Evolutionary conservation across 495 filamentous ascomycete species (phyloP), one percentile per base, ranked within the genome.

Genomic region (Aspergillus campestris): DNA sequence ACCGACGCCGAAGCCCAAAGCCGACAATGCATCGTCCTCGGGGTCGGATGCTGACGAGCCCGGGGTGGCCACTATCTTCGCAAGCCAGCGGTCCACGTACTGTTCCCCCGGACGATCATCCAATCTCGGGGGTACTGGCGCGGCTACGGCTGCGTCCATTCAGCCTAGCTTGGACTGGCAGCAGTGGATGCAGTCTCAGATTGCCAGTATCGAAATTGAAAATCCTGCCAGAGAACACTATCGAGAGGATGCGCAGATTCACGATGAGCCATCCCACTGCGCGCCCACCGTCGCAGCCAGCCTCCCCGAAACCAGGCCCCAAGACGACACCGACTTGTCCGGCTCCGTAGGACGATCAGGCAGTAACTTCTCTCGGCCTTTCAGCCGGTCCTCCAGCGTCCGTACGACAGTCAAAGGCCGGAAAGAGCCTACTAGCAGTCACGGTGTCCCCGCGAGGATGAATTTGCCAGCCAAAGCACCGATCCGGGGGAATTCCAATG

Each of bases 171-270:
- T 57, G 3, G 71, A 74, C 27, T 75, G 67, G 62, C 67, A 73
- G 45, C 59, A 71, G 41, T 75, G 72, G 72, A 64, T 76, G 61
- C 64, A 61, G 18, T 69, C 69, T 5, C 48, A 71, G 42, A 65
- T 72, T 27, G 64, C 60, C 14, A 60, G 57, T 30, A 60, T 73
- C 31, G 69, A 71, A 33, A 47, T 55, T 12, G 27, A 51, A 12
- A 57, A 50, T 13, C 56, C 60, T 15, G 45, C 40, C 9, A 71
- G 40, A 56, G 67, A 74, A 0, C 83, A 86, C 57, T 53, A 80
- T 40, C 67, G 80, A 10, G 83, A 87, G 60, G 45, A 64, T 30
- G 73, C 82, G 1, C 80, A 85, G 38, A 79, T 78, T 37, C 56
- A 71, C 27, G 72, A 69, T 28, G 77, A 83, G 31, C 52, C 29